phyloP scores from a whole-genome alignment of 2,329 filamentous ascomycete genomes.

The Pestalotiopsis sp. region DNA sequence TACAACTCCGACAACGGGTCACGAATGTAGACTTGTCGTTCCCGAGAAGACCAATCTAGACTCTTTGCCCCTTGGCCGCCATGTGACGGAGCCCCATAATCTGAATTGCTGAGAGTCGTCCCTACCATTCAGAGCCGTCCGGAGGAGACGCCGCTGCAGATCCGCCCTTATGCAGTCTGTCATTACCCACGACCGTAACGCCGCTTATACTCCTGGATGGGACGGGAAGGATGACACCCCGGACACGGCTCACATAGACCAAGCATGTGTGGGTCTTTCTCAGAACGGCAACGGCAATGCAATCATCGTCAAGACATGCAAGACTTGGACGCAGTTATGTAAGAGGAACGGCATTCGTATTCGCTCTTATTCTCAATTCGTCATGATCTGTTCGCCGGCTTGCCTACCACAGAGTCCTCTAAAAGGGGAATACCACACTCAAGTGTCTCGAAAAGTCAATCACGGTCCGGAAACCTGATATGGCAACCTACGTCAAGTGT shows the following conservation, averaged over 20 bases:
- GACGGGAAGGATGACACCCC: not conserved
- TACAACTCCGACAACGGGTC: not conserved
- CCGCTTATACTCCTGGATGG: not conserved
- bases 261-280: not conserved
- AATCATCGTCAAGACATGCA: not conserved
- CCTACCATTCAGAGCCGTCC: not conserved
- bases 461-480: no score
- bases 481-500: no score
- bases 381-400: not conserved
- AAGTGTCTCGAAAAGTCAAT: not conserved
- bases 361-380: not conserved
- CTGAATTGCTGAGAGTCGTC: not conserved
- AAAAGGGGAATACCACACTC: no score
- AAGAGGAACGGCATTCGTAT: not conserved
- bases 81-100: not conserved
- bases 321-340: not conserved
- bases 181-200: not conserved
- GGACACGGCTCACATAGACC: not conserved
- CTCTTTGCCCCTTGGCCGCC: not conserved
- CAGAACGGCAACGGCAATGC: not conserved
- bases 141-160: constrained; percentile 3
- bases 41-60: not conserved
- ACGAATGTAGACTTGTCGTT: not conserved
- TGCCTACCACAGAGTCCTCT: not conserved
- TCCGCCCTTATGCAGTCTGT: constrained; percentile 3